Base-by-base conservation (phyloP, 2,329 filamentous ascomycete genomes). In the Dryadomyces quercus-mongolicae region DNA sequence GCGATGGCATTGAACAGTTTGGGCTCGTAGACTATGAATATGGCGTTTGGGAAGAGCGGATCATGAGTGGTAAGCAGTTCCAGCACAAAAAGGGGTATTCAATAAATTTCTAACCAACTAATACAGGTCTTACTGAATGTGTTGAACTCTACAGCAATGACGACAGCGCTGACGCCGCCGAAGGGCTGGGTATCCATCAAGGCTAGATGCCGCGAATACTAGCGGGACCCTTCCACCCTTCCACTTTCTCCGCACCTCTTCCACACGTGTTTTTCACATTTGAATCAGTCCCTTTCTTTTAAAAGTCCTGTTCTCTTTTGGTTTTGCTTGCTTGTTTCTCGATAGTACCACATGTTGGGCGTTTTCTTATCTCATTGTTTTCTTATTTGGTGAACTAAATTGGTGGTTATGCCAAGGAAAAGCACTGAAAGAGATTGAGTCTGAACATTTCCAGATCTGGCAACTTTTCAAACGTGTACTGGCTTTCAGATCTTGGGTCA, bases 1-100 rank as follows among this genome's bases (percentile, higher is more conserved):
- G 91, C 66, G 90, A 97, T 66, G 80, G 80, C 51, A 80, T 97
- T 58, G 92, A 97, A 68, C 84, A 86, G 60, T 85, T 94, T 65
- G 93, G 93, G n/a, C 73, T 98, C 49, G 89, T 98, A 12, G 93
- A 98, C 70, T 98, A 97, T 67, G 86, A 97, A 64, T 94, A 95
- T 72, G 93, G 93, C 9, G 88, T 97, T 25, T 94, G 89, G 81
- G 93, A 97, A 69, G 91, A 97, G 65, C 83, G 88, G 64, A 96
- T 97, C 62, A 80, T 93, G 61, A 79, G 80, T 56, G 78, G 91
- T 95, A 74, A 70, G 87, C 20, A 15, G 4, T 18, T 9, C n/a
- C 8, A 10, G 20, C 8, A 8, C 2, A 18, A 13, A 20, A 10
- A 22, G 22, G n/a, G 21, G 36, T 18, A 1, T 44, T 20, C 18